Conservation (phyloP, 495 filamentous ascomycete species). For the Talaromyces nanjingensis region DNA sequence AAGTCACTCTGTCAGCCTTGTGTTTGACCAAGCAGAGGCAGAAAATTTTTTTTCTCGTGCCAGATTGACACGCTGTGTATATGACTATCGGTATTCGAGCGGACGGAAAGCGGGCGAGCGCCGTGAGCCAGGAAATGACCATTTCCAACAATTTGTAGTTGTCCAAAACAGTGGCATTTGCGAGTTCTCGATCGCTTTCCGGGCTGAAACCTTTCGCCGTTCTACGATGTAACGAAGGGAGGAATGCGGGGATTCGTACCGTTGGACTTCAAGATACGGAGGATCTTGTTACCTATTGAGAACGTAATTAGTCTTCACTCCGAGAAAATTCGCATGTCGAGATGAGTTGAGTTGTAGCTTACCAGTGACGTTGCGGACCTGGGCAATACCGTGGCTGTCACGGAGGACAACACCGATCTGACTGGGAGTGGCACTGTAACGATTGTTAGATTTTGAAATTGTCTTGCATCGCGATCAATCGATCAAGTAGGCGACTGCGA, state of each 20-base stretch:
- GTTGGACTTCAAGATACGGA: slow-evolving; percentile 91
- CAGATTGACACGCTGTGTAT: not conserved
- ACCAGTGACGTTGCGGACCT: slow-evolving; percentile 96
- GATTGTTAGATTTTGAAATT: not conserved
- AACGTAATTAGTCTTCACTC: slow-evolving; percentile 15
- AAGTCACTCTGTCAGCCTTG: slow-evolving; percentile 91
- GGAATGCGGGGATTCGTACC: slow-evolving; percentile 53
- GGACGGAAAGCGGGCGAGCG: not conserved
- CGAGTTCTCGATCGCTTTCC: not conserved
- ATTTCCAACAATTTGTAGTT: not conserved
- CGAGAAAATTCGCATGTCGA: not conserved
- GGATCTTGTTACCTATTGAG: slow-evolving; percentile 89
- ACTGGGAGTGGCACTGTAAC: slow-evolving; percentile 72
- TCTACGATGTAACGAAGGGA: slow-evolving; percentile 5
- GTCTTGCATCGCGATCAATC: not conserved
- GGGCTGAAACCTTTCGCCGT: not conserved
- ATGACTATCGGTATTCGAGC: not conserved
- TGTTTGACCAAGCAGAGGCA: slow-evolving; percentile 91
- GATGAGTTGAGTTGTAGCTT: slow-evolving; percentile 29
- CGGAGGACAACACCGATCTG: slow-evolving; percentile 98
- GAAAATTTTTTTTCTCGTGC: slow-evolving; percentile 15
- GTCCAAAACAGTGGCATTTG: not conserved
- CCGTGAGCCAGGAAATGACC: not conserved
- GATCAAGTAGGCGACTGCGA: not conserved
- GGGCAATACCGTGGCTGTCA: slow-evolving; percentile 94